A percentile compares a stretch with the other conserved stretches of the same genome.
These are phyloP conservation scores for Ogataea nonfermentans DNA, from an alignment of 805 yeast species.

Conservation along the genomic window DNA sequence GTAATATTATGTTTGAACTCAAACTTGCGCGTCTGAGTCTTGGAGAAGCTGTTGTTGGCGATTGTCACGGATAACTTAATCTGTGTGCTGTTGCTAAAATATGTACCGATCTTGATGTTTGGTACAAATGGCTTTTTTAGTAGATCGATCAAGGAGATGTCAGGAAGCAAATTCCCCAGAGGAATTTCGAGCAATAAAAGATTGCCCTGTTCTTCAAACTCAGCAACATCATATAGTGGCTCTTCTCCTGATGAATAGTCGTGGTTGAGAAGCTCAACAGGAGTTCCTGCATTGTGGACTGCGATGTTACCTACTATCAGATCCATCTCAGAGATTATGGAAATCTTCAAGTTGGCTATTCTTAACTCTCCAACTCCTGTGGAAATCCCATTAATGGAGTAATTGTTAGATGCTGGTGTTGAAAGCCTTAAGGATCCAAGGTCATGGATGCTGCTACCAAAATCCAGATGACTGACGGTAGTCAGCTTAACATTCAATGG, in stretches of 20 bases:
- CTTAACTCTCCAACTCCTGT: constrained; percentile 19
- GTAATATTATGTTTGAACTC: constrained; percentile 14
- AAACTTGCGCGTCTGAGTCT: constrained; percentile 4
- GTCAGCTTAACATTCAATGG: constrained; percentile 6
- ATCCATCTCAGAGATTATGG: constrained; percentile 10
- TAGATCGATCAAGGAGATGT: constrained; percentile 4
- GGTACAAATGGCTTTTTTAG: constrained; percentile 18
- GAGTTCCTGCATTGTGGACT: constrained; percentile 7
- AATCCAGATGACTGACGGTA: constrained; percentile 8
- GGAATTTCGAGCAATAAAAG: constrained; percentile 7
- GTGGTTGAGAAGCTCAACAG: constrained; percentile 7
- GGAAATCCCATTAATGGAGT: constrained; percentile 8
- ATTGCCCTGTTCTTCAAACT: constrained; percentile 6
- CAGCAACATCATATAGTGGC: constrained; percentile 17
- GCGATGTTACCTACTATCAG: constrained; percentile 8
- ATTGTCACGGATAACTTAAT: constrained; percentile 10
- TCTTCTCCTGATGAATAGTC: constrained; percentile 9
- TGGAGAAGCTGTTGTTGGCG: constrained; percentile 5
- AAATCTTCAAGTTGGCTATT: constrained; percentile 4
- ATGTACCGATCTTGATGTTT: constrained; percentile 13
- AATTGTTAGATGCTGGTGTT: constrained; percentile 1
- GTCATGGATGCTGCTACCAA: constrained; percentile 6
- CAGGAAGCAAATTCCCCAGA: constrained; percentile 11
- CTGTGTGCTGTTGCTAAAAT: constrained; percentile 13
- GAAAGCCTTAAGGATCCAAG: constrained; percentile 4